Evolutionary conservation across 179 eudicot species (phyloP).

Genomic region (Dionaea muscipula): DNA sequence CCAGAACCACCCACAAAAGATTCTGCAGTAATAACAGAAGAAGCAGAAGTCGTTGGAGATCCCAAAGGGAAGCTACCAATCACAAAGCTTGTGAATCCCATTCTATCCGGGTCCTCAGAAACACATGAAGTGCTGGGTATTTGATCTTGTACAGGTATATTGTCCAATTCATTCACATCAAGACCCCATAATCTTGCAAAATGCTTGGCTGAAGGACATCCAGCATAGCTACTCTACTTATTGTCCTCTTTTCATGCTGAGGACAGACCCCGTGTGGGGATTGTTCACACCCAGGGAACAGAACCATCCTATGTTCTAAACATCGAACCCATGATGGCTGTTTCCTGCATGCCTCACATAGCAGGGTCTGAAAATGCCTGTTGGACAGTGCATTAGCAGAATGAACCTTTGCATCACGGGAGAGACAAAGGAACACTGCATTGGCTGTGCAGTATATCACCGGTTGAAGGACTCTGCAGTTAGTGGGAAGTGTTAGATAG

Average conservation of each 20-base stretch:
- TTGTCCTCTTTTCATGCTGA: constrained; percentile 34
- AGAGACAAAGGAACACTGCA: constrained; percentile 57
- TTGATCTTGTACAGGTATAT: constrained; percentile 8
- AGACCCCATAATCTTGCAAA: constrained; percentile 54
- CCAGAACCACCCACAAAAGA: constrained; percentile 17
- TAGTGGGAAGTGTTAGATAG: no score
- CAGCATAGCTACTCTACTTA: constrained; percentile 35
- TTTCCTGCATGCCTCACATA: constrained; percentile 45
- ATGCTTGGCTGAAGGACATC: constrained; percentile 57
- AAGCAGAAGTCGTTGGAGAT: constrained; percentile 7
- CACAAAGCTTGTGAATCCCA: constrained; percentile 4
- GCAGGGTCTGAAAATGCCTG: constrained; percentile 46
- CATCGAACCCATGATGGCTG: constrained; percentile 37
- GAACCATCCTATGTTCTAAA: constrained; percentile 39
- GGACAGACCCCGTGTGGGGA: constrained; percentile 24
- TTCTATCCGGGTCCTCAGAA: constrained; percentile 8
- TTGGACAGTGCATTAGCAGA: constrained; percentile 65
- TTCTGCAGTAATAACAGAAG: constrained; percentile 11
- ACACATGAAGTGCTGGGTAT: constrained; percentile 10
- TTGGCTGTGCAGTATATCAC: constrained; percentile 61
- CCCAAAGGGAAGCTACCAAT: background rate
- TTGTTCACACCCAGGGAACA: constrained; percentile 42
- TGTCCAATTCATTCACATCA: constrained; percentile 17
- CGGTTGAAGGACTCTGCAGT: constrained; percentile 37
- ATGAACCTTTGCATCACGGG: constrained; percentile 61